Base-by-base conservation (phyloP, 352 stramenopile genomes). In the Albugo laibachii region DNA sequence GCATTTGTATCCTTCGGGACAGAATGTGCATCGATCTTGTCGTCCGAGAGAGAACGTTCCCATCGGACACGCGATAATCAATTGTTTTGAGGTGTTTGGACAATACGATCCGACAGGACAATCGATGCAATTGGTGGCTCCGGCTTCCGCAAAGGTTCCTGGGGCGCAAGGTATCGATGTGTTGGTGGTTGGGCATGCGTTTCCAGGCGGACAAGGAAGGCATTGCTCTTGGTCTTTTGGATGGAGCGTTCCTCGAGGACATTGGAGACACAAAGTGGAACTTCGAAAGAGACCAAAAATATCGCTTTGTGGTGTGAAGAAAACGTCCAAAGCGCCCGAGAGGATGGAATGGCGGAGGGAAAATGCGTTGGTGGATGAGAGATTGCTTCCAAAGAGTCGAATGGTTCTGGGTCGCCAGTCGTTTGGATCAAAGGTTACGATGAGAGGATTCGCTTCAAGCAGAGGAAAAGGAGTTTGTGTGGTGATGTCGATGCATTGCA, bases 191-290 rank as follows among this genome's bases (percentile, higher is more conserved):
- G 61, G 35, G 42, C 55, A 59, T 12, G 15, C 66, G 4, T 44
- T 66, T 1, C 67, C 67, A 34, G 60, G 59, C 14, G 51, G 49
- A 20, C 73, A 86, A 4, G 58, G 46, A 15, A 63, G 69, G n/a
- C 73, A 86, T 24, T 55, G 44, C 4, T 45, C 48, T 13, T 76
- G 47, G 15, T 62, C 57, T 1, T 36, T 53, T 14, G 37, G 39
- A 11, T 67, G 65, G 49, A 69, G 85, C 15, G 59, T 68, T 13
- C 78, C 78, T 14, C 55, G 46, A 4, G 69, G 58, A 53, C 82
- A 94, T 11, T 47, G 45, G 8, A 43, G 3, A 24, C 38, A 19
- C 16, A 8, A 43, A 19, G 3, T 24, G 38, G 16, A 43, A 43
- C 3, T 3, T 24, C 8, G 38, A 24, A 19, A 10, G 38, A 10